Evolutionary conservation across 164 flowering plant species (phyloP).

Genomic region (Chimonanthus salicifolius): DNA sequence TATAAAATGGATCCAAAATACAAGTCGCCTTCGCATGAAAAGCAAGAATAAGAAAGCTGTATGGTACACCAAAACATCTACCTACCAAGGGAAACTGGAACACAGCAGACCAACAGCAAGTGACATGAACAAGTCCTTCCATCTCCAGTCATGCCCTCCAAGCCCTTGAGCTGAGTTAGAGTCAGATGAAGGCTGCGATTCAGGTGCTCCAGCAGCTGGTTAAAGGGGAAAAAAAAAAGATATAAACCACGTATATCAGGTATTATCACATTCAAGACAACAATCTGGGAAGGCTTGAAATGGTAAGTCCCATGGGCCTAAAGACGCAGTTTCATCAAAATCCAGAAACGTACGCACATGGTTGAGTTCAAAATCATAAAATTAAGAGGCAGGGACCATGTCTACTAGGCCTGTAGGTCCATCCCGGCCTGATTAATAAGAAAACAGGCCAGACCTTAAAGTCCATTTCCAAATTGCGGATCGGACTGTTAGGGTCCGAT

Average conservation of each 20-base stretch:
- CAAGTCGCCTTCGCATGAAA: background rate
- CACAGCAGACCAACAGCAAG: slow-evolving; percentile 21
- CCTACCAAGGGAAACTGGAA: slow-evolving; percentile 4
- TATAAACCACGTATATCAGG: background rate
- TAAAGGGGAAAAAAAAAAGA: background rate
- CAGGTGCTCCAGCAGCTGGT: slow-evolving; percentile 8
- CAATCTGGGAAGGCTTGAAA: background rate
- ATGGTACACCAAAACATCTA: background rate
- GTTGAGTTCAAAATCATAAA: background rate
- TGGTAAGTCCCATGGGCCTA: background rate
- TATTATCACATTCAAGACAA: background rate
- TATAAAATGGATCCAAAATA: background rate
- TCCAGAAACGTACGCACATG: background rate
- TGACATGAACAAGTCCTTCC: slow-evolving; percentile 20
- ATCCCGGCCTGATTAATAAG: too few relatives aligned
- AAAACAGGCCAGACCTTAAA: too few relatives aligned
- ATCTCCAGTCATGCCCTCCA: slow-evolving; percentile 13
- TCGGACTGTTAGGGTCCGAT: too few relatives aligned
- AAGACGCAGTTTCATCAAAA: background rate
- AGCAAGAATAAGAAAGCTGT: background rate
- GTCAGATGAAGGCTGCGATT: slow-evolving; percentile 7
- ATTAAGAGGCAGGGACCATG: background rate
- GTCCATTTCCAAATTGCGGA: too few relatives aligned
- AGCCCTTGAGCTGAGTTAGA: slow-evolving; percentile 19
- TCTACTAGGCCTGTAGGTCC: too few relatives aligned